phyloP scores from a whole-genome alignment of 2,329 filamentous ascomycete genomes.

The Colletotrichum spinosum region DNA sequence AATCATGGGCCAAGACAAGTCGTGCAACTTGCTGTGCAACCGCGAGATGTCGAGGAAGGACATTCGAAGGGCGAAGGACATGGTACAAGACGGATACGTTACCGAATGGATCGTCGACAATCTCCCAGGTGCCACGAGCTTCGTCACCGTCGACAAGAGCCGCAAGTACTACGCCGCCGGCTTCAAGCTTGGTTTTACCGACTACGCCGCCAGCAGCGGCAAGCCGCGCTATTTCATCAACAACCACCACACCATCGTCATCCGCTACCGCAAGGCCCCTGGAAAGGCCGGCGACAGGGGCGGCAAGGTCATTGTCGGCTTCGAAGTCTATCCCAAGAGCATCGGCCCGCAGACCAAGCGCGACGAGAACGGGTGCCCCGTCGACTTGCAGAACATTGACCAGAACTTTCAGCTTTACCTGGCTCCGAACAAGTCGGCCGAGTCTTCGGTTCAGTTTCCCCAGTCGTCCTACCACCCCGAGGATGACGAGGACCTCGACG shows the following conservation, averaged over 20 bases:
- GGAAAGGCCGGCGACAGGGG: slow-evolving; percentile 76
- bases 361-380: slow-evolving; percentile 74
- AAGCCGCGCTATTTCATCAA: slow-evolving; percentile 80
- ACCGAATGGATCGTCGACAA: slow-evolving; percentile 96
- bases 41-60: slow-evolving; percentile 73
- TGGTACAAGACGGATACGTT: slow-evolving; percentile 85
- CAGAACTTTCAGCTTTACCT: slow-evolving; percentile 77
- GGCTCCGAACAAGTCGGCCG: slow-evolving; percentile 69
- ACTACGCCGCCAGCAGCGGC: slow-evolving; percentile 69
- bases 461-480: slow-evolving; percentile 70
- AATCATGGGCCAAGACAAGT: slow-evolving; percentile 78
- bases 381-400: slow-evolving; percentile 71
- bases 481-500: slow-evolving; percentile 68
- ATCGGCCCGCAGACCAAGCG: slow-evolving; percentile 72
- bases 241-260: slow-evolving; percentile 88
- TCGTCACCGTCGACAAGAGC: slow-evolving; percentile 86
- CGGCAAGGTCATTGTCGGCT: slow-evolving; percentile 85
- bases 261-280: slow-evolving; percentile 80
- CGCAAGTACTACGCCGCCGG: slow-evolving; percentile 90
- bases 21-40: slow-evolving; percentile 80
- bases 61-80: slow-evolving; percentile 74
- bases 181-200: slow-evolving; percentile 87
- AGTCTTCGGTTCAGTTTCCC: slow-evolving; percentile 59
- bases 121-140: slow-evolving; percentile 87
- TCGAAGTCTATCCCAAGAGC: slow-evolving; percentile 92